Evolutionary conservation across 257 asterid species (phyloP), one percentile per base, ranked within the genome.

Genomic region (Osmanthus fragrans): DNA sequence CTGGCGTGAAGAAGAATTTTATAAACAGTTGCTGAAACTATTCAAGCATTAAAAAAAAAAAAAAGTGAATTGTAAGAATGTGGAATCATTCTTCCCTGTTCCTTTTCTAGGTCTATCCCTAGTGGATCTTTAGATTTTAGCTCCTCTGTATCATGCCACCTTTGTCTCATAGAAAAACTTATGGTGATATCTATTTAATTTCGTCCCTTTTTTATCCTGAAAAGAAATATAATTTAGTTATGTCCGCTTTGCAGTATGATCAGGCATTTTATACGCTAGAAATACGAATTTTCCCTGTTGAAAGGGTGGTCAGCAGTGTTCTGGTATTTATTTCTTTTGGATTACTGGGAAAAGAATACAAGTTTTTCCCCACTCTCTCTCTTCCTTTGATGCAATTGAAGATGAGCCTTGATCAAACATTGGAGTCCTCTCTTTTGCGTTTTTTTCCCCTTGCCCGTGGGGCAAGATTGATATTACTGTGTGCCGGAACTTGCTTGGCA

Each of bases 121-220:
- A 21, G 70, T 73, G 84, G 86, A 83, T 73, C 79, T 69, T 77
- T 81, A 78, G 86, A 27, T 79, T 83, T 81, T 79, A 76, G 63
- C 81, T 54, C 83, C 86, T 78, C 71, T 89, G 90, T 89, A 85
- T 85, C 81, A 85, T 86, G 88, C 74, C 75, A 80, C 74, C 80
- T 42, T 42, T 86, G 80, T 77, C 81, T 78, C 77, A 83, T 77
- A 85, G 92, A 85, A 81, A 81, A 79, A 76, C 72, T 45, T 77
- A 80, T 82, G 77, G 45, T 86, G 39, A 76, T 71, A 80, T 78
- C 60, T 78, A 40, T 64, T 80, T 33, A 58, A 54, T 68, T 66
- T 39, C 18, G 73, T 45, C 51, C 54, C 5, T 33, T 68, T 30
- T 11, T 42, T 69, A 12, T 49, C 78, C 70, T 27, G 58, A 58